Base-by-base conservation (phyloP, 768 basidiomycete genomes). In the Daedalea quercina region DNA sequence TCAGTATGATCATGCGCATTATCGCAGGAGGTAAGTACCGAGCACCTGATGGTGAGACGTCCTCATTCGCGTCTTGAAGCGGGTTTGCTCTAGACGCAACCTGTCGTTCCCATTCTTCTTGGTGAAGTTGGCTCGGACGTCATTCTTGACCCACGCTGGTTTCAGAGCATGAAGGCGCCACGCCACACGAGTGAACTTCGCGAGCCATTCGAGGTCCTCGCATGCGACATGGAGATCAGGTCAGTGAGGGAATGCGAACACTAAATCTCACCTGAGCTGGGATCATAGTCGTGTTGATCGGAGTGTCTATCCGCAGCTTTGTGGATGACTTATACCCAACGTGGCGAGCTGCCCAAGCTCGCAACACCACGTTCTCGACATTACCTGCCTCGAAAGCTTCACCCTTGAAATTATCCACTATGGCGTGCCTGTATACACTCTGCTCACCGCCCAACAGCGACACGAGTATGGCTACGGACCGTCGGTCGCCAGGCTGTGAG, bases 111-210 rank as follows among this genome's bases (percentile, higher is more conserved):
- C 73, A 22, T 70, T 60, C 44, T 65, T 66, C 12, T 51, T 6
- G 1, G 43, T 62, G 54, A 68, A 68, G 0, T 67, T 52, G 3
- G 60, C 28, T 3, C 56, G 49, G 6, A 81, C 67, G 9, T 73
- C 69, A 44, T 84, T 81, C 28, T 65, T 72, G 7, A 66, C 70
- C 28, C 66, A 54, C 0, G 55, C 56, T 0, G 84, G 80, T 57
- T 81, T 81, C 50, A 72, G 55, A 15, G 74, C 67, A 17, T 79
- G 73, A 15, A 81, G 67, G 8, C 75, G 73, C 13, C 76, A 70
- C 2, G 73, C 65, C 42, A 80, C 73, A 4, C 68, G 71, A 13
- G 71, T 69, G 47, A 77, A 65, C 57, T 74, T 82, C 1, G 75
- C 67, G 1, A 85, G 61, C 19, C 74, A 69, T n/a, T 63, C 53